A percentile compares a stretch with the other conserved stretches of the same genome.
phyloP scores from a whole-genome alignment of 192 early-diverging fungal genomes.

The Entomortierella parvispora region DNA sequence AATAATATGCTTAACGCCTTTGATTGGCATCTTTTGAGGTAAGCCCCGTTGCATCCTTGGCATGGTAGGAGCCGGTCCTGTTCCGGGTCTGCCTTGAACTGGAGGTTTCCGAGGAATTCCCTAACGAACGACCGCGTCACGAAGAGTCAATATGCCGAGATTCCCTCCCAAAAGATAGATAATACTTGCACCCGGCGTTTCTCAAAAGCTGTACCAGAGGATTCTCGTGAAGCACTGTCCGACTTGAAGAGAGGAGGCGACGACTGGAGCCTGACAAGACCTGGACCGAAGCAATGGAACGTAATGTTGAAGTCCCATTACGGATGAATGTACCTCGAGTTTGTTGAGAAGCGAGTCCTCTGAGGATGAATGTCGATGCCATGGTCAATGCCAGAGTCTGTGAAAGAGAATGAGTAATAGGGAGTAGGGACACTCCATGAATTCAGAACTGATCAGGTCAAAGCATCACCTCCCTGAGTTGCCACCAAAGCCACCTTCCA shows the following conservation, averaged over 20 bases:
- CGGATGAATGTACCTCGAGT: neutral
- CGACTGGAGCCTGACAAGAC: neutral
- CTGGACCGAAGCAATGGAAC: neutral
- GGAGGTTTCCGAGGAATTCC: constrained; percentile 58
- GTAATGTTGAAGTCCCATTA: neutral
- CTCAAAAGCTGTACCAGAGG: constrained; percentile 51
- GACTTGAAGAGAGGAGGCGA: constrained; percentile 37
- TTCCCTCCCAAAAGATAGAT: neutral
- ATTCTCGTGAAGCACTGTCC: constrained; percentile 55
- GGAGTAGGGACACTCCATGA: too few species aligned
- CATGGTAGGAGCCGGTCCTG: constrained; percentile 45
- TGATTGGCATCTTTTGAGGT: constrained; percentile 74
- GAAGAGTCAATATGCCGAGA: too few species aligned
- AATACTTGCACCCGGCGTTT: neutral
- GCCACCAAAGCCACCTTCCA: neutral
- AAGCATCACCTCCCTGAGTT: constrained; percentile 3
- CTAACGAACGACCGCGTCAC: constrained; percentile 16
- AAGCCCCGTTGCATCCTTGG: constrained; percentile 72
- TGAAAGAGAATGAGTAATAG: constrained; percentile 2
- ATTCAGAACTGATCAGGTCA: neutral
- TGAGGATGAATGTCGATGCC: constrained; percentile 2
- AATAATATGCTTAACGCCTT: constrained; percentile 78
- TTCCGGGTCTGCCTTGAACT: constrained; percentile 21
- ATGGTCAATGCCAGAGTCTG: neutral
- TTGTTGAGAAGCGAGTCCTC: neutral